Evolutionary conservation across 2,329 filamentous ascomycete genomes (phyloP).

Genomic region (Paracamarosporium sp.): DNA sequence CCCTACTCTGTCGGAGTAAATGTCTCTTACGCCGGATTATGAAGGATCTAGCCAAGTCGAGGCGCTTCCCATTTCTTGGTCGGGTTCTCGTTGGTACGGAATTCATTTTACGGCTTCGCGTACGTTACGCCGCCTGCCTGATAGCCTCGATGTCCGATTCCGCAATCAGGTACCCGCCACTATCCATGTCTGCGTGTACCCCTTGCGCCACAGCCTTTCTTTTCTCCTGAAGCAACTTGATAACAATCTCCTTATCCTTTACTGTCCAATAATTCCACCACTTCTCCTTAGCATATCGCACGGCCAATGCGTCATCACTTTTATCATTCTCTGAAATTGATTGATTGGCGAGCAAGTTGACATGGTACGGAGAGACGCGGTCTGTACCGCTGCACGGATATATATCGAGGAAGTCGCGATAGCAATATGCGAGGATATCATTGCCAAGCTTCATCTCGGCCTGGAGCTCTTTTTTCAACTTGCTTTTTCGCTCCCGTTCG

Average conservation of each 20-base stretch:
- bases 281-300: constrained; percentile 2
- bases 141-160: not conserved
- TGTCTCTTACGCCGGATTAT: too few species aligned
- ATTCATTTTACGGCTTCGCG: not conserved
- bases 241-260: not conserved
- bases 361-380: not conserved
- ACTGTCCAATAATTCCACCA: not conserved
- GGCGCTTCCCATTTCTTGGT: not conserved
- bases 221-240: not conserved
- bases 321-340: not conserved
- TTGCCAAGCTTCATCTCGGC: not conserved
- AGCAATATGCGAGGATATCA: not conserved
- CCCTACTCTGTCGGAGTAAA: too few species aligned
- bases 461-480: not conserved
- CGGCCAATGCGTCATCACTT: not conserved
- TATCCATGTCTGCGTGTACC: not conserved
- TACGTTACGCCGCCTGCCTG: not conserved
- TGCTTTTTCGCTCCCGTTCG: not conserved
- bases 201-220: not conserved
- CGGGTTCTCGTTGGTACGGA: not conserved
- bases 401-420: not conserved
- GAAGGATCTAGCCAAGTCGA: not conserved
- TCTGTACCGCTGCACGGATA: not conserved
- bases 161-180: not conserved
- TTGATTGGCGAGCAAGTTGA: not conserved